Evolutionary conservation across 2,329 filamentous ascomycete species (phyloP), one percentile per base, ranked within the genome.

Genomic region (Aspergillus sp.): DNA sequence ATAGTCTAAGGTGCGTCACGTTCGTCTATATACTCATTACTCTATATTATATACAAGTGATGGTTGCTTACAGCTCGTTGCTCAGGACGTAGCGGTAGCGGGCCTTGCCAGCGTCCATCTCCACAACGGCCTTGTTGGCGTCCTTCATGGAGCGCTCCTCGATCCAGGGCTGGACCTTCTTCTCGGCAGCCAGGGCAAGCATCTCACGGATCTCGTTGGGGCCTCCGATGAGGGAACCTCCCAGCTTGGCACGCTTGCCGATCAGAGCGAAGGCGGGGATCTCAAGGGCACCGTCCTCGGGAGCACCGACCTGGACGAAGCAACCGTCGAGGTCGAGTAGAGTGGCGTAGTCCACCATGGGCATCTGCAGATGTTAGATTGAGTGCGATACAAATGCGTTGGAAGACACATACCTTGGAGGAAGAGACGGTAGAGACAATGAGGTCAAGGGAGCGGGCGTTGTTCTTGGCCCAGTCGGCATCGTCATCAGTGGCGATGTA

Each of bases 301-400:
- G 88, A 0, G 82, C 82, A 58, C 88, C 88, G 42, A 91, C 80
- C 73, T 90, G 86, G 50, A 89, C 81, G 59, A 90, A 84, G 11
- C 78, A 79, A 13, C 88, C 87, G 41, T 83, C 80, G 7, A 78
- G 75, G 47, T 81, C 77, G 39, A 90, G 78, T 1, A 90, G 80
- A 17, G 73, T 63, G 27, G 90, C 78, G 71, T 89, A 90, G 36
- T 83, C 76, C 53, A 74, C 72, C n/a, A 90, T 70, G 3, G 87
- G 87, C 86, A 90, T 88, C 61, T 69, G 17, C 6, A 8, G 2
- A 55, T 8, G 30, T 63, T 42, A 63, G 61, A 8, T 25, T 25
- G 0, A 32, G 10, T 15, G 25, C n/a, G n/a, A 3, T 6, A 3
- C 36, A 10, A 6, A 23, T 15, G 19, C 3, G 5, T 17, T 8